Evolutionary conservation across 1,284 basidiomycete genomes (phyloP).

Genomic region (Sporisorium scitamineum): DNA sequence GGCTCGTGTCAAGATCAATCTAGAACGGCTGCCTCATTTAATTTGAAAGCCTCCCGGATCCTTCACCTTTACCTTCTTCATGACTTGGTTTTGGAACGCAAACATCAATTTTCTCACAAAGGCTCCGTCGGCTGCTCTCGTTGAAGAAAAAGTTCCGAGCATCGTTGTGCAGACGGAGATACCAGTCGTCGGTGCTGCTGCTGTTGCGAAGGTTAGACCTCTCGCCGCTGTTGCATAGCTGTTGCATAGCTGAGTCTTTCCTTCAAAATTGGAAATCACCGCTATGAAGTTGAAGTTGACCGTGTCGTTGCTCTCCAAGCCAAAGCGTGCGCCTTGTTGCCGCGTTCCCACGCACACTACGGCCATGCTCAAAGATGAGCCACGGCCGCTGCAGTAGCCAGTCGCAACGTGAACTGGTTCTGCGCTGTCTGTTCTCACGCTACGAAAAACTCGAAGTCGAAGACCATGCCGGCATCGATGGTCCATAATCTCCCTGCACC

Average conservation of each 20-base stretch:
- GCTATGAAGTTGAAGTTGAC: not conserved
- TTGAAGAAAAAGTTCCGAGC: not conserved
- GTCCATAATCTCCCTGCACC: not conserved
- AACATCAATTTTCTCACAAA: not conserved
- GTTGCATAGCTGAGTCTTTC: not conserved
- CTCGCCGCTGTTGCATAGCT: not conserved
- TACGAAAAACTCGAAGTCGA: not conserved
- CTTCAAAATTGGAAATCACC: not conserved
- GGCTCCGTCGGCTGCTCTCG: not conserved
- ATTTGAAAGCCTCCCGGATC: not conserved
- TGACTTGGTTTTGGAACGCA: not conserved
- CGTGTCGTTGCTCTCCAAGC: conserved; percentile 1
- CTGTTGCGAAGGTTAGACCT: too few relatives aligned
- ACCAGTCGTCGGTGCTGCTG: too few relatives aligned
- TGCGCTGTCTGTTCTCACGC: not conserved
- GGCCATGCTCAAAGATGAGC: not conserved
- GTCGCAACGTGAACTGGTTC: not conserved
- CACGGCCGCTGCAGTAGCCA: not conserved
- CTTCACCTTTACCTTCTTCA: not conserved
- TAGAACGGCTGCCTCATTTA: not conserved
- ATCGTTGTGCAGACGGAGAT: not conserved
- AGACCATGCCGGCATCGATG: not conserved
- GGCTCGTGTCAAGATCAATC: too few relatives aligned
- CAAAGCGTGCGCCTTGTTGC: not conserved
- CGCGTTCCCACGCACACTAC: not conserved